phyloP scores from a whole-genome alignment of 2,329 filamentous ascomycete species.

The Myrmaecium sp. region DNA sequence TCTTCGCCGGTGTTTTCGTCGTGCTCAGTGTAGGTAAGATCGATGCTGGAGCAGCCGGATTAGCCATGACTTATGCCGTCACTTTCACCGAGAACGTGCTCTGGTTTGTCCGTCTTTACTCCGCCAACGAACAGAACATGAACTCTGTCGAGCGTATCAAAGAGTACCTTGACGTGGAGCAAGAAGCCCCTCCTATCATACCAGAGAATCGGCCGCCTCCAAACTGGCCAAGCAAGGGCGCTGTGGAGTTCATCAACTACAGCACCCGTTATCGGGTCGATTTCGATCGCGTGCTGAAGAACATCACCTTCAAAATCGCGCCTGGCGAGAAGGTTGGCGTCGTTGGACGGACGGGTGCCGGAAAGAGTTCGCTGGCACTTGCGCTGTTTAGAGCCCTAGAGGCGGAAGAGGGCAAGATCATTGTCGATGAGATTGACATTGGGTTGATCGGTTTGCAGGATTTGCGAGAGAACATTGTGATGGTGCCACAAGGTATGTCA shows the following conservation, averaged over 20 bases:
- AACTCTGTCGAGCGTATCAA: conserved; percentile 96
- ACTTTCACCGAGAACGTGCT: conserved; percentile 94
- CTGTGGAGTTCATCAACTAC: conserved; percentile 67
- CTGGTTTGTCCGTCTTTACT: conserved; percentile 89
- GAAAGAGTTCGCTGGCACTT: conserved; percentile 87
- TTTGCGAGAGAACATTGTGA: conserved; percentile 83
- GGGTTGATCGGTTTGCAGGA: conserved; percentile 82
- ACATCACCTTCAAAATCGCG: conserved; percentile 72
- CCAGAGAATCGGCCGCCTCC: conserved; percentile 59
- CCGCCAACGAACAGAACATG: conserved; percentile 97
- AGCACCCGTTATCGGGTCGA: conserved; percentile 78
- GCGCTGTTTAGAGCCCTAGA: conserved; percentile 89
- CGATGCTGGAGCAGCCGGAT: conserved; percentile 78
- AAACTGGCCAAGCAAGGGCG: conserved; percentile 73
- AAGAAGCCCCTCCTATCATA: conserved; percentile 67
- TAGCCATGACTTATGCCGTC: conserved; percentile 89
- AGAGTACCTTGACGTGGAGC: conserved; percentile 91
- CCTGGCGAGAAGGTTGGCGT: conserved; percentile 89
- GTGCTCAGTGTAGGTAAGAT: conserved; percentile 67
- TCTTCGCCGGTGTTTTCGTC: conserved; percentile 86
- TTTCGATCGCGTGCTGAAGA: conserved; percentile 69
- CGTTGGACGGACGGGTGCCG: conserved; percentile 85
- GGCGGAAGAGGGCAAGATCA: conserved; percentile 73
- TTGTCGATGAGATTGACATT: conserved; percentile 86
- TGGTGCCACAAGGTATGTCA: conserved; percentile 62